Evolutionary conservation across 2,329 filamentous ascomycete genomes (phyloP), one percentile per base, ranked within the genome.

Genomic region (Pseudogymnoascus sp.): DNA sequence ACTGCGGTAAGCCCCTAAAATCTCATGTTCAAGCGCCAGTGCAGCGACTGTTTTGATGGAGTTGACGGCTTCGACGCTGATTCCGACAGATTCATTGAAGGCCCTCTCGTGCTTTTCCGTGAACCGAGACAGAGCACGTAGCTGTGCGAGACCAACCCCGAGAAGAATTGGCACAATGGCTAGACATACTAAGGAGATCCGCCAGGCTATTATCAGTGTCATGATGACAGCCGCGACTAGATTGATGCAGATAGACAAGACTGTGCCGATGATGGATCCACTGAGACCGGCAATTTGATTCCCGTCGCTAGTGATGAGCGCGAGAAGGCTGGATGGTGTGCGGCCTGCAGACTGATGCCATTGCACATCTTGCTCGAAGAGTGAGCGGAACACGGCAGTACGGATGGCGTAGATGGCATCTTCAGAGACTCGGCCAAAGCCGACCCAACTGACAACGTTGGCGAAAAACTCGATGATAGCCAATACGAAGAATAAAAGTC

Each of bases 151-250:
- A 1, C 88, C 87, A 0, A 86, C 80, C 2, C 84, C 86, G 0
- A 91, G 77, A 6, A 90, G 80, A 20, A 91, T 74, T 0, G 88
- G 88, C 0, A 91, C 83, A 6, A 83, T 77, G 0, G 86, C 80
- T 2, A 91, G 75, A 62, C 85, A 88, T 4, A 90, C 87, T 8
- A 91, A 71, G 0, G 87, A 87, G 62, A 91, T 89, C 68, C 82
- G 87, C 88, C 88, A 91, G 3, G 85, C 85, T 57, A 91, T 77
- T 57, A 89, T 82, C 64, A 88, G 85, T 0, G 87, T 84, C 14
- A 90, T 70, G 36, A 87, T 81, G 59, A 91, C 84, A 1, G 85
- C 86, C 0, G 81, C 82, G 7, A 89, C 65, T 39, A 90, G 82
- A 71, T 88, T 90, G 64, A 90, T 79, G 3, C 80, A 67, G 22